These are phyloP conservation scores for Chlamydomonas incerta DNA, from an alignment of 139 green algal species.

Conservation along the genomic window DNA sequence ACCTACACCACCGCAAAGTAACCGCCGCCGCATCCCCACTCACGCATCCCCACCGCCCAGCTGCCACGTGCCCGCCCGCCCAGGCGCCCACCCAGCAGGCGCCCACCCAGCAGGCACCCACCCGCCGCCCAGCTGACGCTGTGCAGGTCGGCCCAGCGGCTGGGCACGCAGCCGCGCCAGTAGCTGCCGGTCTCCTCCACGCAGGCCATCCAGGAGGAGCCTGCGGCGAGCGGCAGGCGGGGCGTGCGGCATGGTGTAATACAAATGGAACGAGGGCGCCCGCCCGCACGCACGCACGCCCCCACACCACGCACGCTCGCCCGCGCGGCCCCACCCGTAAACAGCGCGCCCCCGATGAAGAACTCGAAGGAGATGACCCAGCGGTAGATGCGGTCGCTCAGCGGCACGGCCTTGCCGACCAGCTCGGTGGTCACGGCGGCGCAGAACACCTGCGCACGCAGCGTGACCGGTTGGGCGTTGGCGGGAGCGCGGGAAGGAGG, in stretches of 20 bases:
- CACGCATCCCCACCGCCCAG: too few species aligned
- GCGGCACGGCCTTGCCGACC: not conserved
- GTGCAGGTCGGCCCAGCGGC: not conserved
- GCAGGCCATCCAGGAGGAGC: not conserved
- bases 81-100: not conserved
- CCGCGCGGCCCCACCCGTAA: not conserved
- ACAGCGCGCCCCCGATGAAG: not conserved
- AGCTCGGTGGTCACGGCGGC: not conserved
- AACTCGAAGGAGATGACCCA: not conserved
- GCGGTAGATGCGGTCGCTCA: not conserved
- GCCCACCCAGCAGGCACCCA: not conserved
- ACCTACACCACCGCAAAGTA: too few species aligned
- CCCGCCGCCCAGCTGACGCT: conserved; percentile 1
- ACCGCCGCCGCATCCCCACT: too few species aligned
- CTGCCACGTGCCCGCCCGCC: not conserved
- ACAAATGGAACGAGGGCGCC: too few species aligned
- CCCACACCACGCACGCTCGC: not conserved
- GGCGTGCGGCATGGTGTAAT: too few species aligned
- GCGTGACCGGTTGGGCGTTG: too few species aligned
- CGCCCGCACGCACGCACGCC: too few species aligned
- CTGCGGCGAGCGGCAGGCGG: not conserved
- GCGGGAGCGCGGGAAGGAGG: too few species aligned
- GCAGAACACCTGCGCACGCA: not conserved
- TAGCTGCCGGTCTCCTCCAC: not conserved
- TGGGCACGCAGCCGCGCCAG: not conserved